A percentile compares a stretch with the other conserved stretches of the same genome.
Evolutionary conservation across 257 asterid species (phyloP).

Genomic region (Solanum pimpinellifolium): DNA sequence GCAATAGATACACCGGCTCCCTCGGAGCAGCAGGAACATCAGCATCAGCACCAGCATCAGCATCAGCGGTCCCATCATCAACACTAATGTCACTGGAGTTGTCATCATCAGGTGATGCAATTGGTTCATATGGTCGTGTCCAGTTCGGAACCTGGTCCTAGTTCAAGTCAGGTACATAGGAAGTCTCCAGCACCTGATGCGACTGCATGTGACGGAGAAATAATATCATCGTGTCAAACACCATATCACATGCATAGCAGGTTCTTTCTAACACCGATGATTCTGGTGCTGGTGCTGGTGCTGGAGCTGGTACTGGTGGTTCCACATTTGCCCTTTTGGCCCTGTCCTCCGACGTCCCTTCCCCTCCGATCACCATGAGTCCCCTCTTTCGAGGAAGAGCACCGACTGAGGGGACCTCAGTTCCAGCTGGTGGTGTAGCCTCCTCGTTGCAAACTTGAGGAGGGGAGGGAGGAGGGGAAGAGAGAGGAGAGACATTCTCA

Average conservation of each 20-base stretch:
- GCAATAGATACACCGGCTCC: background rate
- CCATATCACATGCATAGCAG: background rate
- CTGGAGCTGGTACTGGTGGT: too few relatives aligned
- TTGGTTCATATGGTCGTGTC: background rate
- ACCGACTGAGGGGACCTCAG: background rate
- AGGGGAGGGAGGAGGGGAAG: background rate
- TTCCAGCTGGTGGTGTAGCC: background rate
- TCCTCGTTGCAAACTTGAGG: background rate
- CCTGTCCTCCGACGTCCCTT: background rate
- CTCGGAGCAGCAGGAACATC: background rate
- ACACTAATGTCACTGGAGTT: background rate
- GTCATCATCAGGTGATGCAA: background rate
- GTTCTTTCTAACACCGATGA: background rate
- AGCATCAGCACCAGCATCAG: too few relatives aligned
- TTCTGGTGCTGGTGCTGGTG: too few relatives aligned
- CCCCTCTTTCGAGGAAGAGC: background rate
- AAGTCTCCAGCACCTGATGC: accelerated
- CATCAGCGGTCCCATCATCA: too few relatives aligned
- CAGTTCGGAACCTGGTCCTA: too few relatives aligned
- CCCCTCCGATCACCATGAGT: background rate
- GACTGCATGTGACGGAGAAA: background rate
- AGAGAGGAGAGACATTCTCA: background rate
- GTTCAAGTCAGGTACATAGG: background rate
- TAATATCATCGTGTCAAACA: background rate
- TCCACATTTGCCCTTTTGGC: background rate